Base-by-base conservation (phyloP, 805 yeast genomes). In the Yamadazyma laniorum region DNA sequence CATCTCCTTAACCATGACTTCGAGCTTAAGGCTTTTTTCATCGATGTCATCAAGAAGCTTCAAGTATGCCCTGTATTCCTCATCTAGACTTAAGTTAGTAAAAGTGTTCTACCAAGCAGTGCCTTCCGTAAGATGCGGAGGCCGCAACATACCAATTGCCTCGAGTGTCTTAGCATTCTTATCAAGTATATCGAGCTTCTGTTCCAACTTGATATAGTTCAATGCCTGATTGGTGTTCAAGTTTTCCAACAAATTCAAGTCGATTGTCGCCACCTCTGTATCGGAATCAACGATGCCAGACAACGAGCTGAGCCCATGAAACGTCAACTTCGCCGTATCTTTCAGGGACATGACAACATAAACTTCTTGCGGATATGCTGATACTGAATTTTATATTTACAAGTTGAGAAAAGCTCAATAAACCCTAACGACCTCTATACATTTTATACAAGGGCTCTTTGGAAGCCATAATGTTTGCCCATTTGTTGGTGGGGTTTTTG, bases 401-500 rank as follows among this genome's bases (percentile, higher is more conserved):
- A 34, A 22, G 25, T 15, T n/a, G n/a, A n/a, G n/a, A n/a, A n/a
- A n/a, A n/a, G n/a, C n/a, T n/a, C n/a, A n/a, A n/a, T n/a, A n/a
- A n/a, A 3, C 15, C n/a, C 23, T 64, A 83, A 50, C 88, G 79
- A 18, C 85, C 81, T 55, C 82, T 67, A 62, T 69, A 85, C 59
- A 77, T 53, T 54, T 66, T 73, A 55, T 80, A 82, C 53, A 77
- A 29, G 7, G 80, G 69, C 25, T 59, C 57, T 48, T 72, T 72
- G 3, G 79, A 62, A 47, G 72, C 74, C 53, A 75, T 58, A 44
- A 74, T 58, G 53, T 81, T 82, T 34, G 72, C 57, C 65, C 74
- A 79, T 49, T 77, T 77, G 58, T 79, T 80, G 5, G 85, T 72
- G 19, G 97, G 95, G 37, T 72, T 70, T 39, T 65, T 62, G 42